These are phyloP conservation scores for Sporothrix globosa DNA, from an alignment of 2,329 filamentous ascomycete genomes.

Conservation along the genomic window DNA sequence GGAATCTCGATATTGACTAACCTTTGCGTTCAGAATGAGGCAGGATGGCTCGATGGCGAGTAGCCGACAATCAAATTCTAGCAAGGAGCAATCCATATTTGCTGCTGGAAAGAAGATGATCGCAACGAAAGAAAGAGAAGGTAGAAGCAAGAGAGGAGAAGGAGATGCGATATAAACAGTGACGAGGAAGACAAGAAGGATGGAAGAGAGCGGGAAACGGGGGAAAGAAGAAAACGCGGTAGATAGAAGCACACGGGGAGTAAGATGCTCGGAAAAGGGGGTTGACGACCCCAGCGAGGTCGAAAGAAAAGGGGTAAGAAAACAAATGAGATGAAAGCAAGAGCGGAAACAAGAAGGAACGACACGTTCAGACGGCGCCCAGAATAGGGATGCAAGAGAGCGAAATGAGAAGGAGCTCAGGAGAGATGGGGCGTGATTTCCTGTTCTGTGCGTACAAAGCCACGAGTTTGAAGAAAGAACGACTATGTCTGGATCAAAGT, in stretches of 20 bases:
- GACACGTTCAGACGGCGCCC: background rate
- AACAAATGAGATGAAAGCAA: background rate
- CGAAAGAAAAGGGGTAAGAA: constrained; percentile 1
- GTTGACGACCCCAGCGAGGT: background rate
- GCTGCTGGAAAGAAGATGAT: constrained; percentile 13
- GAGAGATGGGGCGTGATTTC: background rate
- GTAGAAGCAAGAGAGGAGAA: no score
- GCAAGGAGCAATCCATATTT: constrained; percentile 6
- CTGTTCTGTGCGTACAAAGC: background rate
- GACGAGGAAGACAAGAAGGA: background rate
- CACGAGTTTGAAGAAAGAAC: constrained; percentile 30
- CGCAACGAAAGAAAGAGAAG: no score
- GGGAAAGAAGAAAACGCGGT: background rate
- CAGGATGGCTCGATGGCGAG: constrained; percentile 30
- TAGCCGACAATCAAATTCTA: constrained; percentile 22
- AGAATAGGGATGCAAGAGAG: background rate
- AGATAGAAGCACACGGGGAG: background rate
- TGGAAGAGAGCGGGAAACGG: background rate
- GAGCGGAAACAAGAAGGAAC: background rate
- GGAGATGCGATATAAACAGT: background rate
- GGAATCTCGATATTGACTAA: background rate
- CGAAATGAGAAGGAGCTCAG: constrained; percentile 12
- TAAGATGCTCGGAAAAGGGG: background rate
- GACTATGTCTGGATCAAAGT: background rate
- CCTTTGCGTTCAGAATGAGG: background rate